A percentile compares a stretch with the other conserved stretches of the same genome.
Conservation (phyloP, 768 basidiomycete species). For the Mycena vitilis region DNA sequence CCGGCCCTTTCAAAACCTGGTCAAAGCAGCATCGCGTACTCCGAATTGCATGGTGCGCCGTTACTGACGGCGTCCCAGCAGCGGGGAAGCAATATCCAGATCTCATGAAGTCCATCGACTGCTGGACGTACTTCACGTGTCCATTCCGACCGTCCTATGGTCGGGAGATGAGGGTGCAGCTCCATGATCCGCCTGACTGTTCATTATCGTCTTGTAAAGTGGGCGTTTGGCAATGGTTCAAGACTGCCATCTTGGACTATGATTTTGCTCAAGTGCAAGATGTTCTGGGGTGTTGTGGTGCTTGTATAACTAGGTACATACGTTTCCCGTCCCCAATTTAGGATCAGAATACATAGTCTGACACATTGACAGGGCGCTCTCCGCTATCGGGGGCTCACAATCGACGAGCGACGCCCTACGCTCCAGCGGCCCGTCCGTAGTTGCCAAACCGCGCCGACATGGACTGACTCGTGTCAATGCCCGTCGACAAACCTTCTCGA, state of each 20-base stretch:
- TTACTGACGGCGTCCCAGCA: slow-evolving; percentile 11
- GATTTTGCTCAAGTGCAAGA: slow-evolving; percentile 6
- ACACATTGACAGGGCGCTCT: slow-evolving; percentile 11
- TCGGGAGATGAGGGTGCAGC: slow-evolving; percentile 16
- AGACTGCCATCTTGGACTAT: slow-evolving; percentile 28
- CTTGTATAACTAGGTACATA: slow-evolving; percentile 25
- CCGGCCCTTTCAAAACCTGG: slow-evolving; percentile 12
- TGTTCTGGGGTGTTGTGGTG: slow-evolving; percentile 21
- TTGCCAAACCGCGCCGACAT: background rate
- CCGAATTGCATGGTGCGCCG: slow-evolving; percentile 33
- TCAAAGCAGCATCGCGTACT: slow-evolving; percentile 25
- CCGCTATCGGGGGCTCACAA: background rate
- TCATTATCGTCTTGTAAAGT: slow-evolving; percentile 29
- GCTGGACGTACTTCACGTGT: slow-evolving; percentile 27
- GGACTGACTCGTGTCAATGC: background rate
- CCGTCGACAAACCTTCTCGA: background rate
- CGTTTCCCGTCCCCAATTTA: background rate
- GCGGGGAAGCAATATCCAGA: slow-evolving; percentile 10
- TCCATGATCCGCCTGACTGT: slow-evolving; percentile 23
- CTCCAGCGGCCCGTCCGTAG: no score
- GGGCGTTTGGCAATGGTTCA: slow-evolving; percentile 34
- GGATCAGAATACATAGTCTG: background rate
- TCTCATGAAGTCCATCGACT: slow-evolving; percentile 24
- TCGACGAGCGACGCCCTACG: background rate
- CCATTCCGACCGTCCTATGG: slow-evolving; percentile 29